Evolutionary conservation across 179 eudicot species (phyloP), one percentile per base, ranked within the genome.

Genomic region (Silene vulgaris): DNA sequence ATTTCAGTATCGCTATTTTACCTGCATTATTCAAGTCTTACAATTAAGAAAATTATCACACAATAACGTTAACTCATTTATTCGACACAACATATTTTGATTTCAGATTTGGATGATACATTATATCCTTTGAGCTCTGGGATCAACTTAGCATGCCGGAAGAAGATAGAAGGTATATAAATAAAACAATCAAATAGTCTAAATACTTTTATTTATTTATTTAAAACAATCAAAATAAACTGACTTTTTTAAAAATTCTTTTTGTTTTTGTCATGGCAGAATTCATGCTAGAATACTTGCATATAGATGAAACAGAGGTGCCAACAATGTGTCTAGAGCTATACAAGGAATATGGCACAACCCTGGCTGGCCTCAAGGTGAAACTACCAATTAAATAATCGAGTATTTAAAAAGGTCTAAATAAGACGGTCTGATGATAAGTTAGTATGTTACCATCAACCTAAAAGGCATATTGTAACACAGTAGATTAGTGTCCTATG

Each of bases 331-430:
- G 98, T 59, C 75, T 94, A 50, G 97, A 94, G 12, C 79, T 94
- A 72, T 94, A 94, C 79, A 86, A 81, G 78, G 97, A 94, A 83
- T 72, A 94, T 56, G 97, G 98, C 71, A 94, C 98, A 35, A 94
- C 98, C 12, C 90, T 94, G 98, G 98, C 97, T 29, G 98, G 98
- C 63, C 88, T 94, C n/a, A 94, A 91, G 98, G 98, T 92, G 19
- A 77, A 66, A 32, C 9, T 11, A 12, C 4, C 17, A 17, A 59
- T 17, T 23, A 5, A 0, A 16, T 66, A 52, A 57, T 8, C 23
- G 19, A 3, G n/a, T 65, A 1, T 64, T 2, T 7, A 8, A n/a
- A 23, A 16, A 23, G 2, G 45, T 12, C 26, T 64, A 32, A 5
- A 11, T 69, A 43, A 69, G 56, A 40, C 29, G 72, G 72, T 43